phyloP scores from a whole-genome alignment of 2,329 filamentous ascomycete species.

The Arthrocladium fulminans region DNA sequence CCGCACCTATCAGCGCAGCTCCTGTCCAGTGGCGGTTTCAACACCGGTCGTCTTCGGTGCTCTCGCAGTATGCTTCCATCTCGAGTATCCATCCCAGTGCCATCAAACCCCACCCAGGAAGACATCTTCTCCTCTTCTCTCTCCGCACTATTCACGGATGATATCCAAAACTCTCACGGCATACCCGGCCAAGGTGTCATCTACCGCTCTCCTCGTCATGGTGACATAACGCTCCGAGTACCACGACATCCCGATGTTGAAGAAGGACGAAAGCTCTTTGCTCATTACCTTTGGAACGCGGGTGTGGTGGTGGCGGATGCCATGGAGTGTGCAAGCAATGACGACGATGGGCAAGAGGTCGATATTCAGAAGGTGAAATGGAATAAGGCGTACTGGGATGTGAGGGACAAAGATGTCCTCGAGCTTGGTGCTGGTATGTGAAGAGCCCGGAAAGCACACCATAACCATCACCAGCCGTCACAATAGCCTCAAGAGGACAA shows the following conservation, averaged over 20 bases:
- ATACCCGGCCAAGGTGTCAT: conserved; percentile 42
- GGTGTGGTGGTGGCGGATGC: conserved; percentile 36
- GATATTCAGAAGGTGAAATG: conserved; percentile 12
- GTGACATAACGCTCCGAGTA: conserved; percentile 33
- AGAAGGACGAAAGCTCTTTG: conserved; percentile 45
- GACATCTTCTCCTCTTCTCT: conserved; percentile 48
- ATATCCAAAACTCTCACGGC: conserved; percentile 47
- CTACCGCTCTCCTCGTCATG: conserved; percentile 39
- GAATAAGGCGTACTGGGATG: conserved; percentile 29
- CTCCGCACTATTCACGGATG: conserved; percentile 48
- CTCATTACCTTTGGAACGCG: conserved; percentile 53
- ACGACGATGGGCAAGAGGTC: conserved; percentile 11
- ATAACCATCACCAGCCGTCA: neutral
- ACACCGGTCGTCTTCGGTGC: neutral
- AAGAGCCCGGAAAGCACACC: conserved; percentile 2
- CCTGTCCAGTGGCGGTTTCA: neutral
- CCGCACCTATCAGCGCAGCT: conserved; percentile 2
- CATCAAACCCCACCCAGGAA: conserved; percentile 32
- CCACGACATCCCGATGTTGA: conserved; percentile 40
- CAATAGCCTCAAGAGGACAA: neutral
- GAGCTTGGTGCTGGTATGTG: conserved; percentile 54
- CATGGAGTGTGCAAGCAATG: conserved; percentile 29
- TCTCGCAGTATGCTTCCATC: conserved; percentile 7
- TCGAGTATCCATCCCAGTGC: conserved; percentile 13
- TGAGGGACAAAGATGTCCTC: conserved; percentile 44